These are phyloP conservation scores for Cordyceps militaris DNA, from an alignment of 2,329 filamentous ascomycete species.

Conservation along the genomic window DNA sequence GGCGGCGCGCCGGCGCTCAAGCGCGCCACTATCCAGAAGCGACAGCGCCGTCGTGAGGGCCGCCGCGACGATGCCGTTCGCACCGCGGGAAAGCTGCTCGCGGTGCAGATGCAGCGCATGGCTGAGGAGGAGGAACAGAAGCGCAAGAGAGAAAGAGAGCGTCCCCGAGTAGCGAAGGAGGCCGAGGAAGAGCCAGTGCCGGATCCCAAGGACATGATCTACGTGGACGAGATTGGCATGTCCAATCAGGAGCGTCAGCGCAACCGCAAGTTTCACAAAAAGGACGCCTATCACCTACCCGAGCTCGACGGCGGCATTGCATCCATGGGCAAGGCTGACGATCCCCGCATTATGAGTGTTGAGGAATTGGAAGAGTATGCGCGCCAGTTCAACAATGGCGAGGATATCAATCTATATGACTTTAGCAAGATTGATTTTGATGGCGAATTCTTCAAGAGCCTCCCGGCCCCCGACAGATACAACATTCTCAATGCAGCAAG, in stretches of 20 bases:
- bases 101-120: constrained; percentile 85
- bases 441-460: constrained; percentile 85
- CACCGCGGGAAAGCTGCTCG: constrained; percentile 85
- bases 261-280: constrained; percentile 75
- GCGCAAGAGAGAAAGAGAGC: constrained; percentile 43
- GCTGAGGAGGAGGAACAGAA: constrained; percentile 78
- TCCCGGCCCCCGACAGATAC: constrained; percentile 86
- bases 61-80: constrained; percentile 85
- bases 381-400: constrained; percentile 80
- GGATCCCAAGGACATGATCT: constrained; percentile 64
- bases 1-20: constrained; percentile 89
- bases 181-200: constrained; percentile 61
- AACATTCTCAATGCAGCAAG: constrained; percentile 95
- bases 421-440: constrained; percentile 99
- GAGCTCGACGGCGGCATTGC: constrained; percentile 73
- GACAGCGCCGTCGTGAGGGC: constrained; percentile 77
- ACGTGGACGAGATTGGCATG: constrained; percentile 86
- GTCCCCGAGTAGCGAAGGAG: constrained; percentile 30
- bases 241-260: constrained; percentile 65
- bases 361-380: constrained; percentile 94
- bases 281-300: constrained; percentile 91
- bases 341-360: constrained; percentile 92
- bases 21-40: constrained; percentile 74
- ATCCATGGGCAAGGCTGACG: constrained; percentile 82
- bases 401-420: constrained; percentile 88